Base-by-base conservation (phyloP, 345 rosid genomes). In the Hevea brasiliensis region DNA sequence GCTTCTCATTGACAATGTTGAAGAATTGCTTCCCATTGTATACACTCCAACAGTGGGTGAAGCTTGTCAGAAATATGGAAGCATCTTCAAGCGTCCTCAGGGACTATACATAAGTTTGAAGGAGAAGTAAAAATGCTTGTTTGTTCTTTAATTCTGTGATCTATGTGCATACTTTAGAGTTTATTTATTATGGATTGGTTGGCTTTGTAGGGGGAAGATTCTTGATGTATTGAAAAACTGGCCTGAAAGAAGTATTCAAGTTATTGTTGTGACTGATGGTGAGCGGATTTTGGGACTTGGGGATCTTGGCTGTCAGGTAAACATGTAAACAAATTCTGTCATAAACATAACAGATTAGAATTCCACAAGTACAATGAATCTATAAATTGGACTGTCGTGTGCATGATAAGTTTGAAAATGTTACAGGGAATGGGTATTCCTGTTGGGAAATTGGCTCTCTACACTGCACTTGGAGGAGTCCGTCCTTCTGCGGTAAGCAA, bases 361-460 rank as follows among this genome's bases (percentile, higher is more conserved):
- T 3, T 4, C 54, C 20, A 50, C n/a, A 15, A 64, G n/a, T 14
- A 44, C 21, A 20, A 23, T 18, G 8, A 64, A 64, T 9, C 4
- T 67, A 51, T 44, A 42, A 23, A n/a, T n/a, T 14, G 14, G 8
- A 54, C 27, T 15, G n/a, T 60, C 24, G 32, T 44, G 20, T 41
- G 35, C 10, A 12, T 68, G 20, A 55, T 61, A 29, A 51, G 6
- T 44, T 41, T 68, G 56, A 60, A 40, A 68, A 40, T 68, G 62
- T 26, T 68, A 61, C 82, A 93, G 97, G 97, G 98, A 20, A 92
- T 92, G 97, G 98, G 98, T 45, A 92, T 92, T 74, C 97, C 98
- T 54, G 98, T 90, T 41, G 93, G 98, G 55, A 91, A 91, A 78
- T 75, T 93, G 80, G 76, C 95, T 20, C 83, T 93, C 66, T 93